Evolutionary conservation across 1,139 yeast genomes (phyloP).

Genomic region (Sugiyamaella xylanicola): DNA sequence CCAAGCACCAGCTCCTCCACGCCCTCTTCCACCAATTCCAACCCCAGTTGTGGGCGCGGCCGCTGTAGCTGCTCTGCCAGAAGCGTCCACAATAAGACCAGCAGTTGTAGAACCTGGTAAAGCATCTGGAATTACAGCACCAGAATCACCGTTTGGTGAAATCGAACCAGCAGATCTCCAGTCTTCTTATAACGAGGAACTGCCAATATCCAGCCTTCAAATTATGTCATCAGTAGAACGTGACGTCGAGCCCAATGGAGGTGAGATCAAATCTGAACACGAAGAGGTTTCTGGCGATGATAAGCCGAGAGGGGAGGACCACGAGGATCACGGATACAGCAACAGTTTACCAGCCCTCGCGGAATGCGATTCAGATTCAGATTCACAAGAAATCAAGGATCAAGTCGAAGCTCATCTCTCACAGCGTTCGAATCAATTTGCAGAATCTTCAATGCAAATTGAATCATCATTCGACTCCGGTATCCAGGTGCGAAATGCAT

Average conservation of each 20-base stretch:
- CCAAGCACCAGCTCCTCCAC: constrained; percentile 3
- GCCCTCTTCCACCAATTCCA: neutral
- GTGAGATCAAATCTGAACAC: neutral
- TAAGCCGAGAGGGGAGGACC: neutral
- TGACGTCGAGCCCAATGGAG: neutral
- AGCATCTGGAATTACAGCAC: neutral
- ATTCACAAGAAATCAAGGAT: constrained; percentile 25
- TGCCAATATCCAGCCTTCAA: constrained; percentile 15
- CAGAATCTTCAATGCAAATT: constrained; percentile 13
- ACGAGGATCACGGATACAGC: neutral
- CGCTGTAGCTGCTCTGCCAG: neutral
- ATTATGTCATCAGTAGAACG: constrained; percentile 5
- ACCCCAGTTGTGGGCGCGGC: neutral
- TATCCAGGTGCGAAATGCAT: constrained; percentile 7
- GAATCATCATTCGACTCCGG: constrained; percentile 16
- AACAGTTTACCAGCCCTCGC: constrained; percentile 7
- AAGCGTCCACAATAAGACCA: neutral
- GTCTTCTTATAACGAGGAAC: constrained; percentile 15
- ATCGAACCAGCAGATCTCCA: neutral
- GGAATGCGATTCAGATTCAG: constrained; percentile 28
- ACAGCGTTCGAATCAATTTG: constrained; percentile 20
- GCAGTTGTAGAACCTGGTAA: neutral
- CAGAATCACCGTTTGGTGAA: neutral
- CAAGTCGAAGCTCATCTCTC: constrained; percentile 34
- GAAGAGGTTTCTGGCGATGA: neutral